Percentiles rank a stretch among this genome's conserved stretches.
Conservation (phyloP, 441 rosid species). For the Monsonia emarginata region DNA sequence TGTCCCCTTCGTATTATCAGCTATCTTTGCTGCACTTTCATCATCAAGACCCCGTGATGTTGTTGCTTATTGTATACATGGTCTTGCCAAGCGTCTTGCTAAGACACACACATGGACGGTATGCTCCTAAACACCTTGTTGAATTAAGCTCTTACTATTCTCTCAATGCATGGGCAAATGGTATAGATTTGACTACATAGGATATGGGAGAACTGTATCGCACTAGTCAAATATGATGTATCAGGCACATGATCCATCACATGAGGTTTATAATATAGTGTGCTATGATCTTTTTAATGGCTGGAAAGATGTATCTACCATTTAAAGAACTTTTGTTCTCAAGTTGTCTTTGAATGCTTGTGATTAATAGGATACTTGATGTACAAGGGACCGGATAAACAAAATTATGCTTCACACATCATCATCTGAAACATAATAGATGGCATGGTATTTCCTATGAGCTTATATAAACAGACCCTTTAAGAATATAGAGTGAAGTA, state of each 20-base stretch:
- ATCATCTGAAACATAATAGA: neutral
- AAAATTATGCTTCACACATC: neutral
- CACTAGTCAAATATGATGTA: neutral
- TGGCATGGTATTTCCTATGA: neutral
- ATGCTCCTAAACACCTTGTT: slow-evolving; percentile 8
- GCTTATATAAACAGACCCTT: neutral
- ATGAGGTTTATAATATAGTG: neutral
- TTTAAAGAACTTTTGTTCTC: neutral
- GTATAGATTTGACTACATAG: neutral
- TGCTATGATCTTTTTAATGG: neutral
- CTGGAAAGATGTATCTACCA: neutral
- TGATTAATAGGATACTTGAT: neutral
- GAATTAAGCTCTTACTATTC: neutral
- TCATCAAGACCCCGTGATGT: slow-evolving; percentile 25
- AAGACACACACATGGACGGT: slow-evolving; percentile 40
- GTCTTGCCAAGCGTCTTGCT: slow-evolving; percentile 31
- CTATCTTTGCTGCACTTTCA: slow-evolving; percentile 29
- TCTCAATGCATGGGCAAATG: neutral
- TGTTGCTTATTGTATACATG: slow-evolving; percentile 28
- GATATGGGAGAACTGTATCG: neutral
- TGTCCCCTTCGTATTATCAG: slow-evolving; percentile 18
- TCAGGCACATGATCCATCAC: neutral
- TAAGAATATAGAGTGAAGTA: neutral
- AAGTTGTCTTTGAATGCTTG: neutral
- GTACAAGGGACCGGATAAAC: neutral